These are phyloP conservation scores for Climacium dendroides DNA, from an alignment of 225 moss, liverwort and hornwort species.

Conservation along the genomic window DNA sequence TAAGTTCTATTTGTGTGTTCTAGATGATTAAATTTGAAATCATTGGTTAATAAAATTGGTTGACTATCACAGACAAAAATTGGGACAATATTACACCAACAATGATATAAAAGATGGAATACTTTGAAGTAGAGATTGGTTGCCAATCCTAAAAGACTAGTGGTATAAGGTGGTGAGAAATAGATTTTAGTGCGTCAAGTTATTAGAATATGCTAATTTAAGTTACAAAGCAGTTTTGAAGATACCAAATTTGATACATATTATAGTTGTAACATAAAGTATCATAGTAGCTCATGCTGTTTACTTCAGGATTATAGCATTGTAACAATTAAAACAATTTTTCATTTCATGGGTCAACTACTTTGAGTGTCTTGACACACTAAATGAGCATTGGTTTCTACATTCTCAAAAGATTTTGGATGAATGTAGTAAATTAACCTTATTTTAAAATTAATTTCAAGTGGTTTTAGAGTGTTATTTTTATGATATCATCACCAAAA, in stretches of 20 bases:
- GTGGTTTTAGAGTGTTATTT: not conserved
- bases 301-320: not conserved
- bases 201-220: not conserved
- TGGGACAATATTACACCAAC: fast-evolving
- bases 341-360: fast-evolving
- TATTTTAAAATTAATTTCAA: not conserved
- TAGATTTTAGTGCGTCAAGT: fast-evolving
- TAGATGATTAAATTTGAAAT: not conserved
- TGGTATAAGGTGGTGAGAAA: not conserved
- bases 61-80: not conserved
- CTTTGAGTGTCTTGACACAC: not conserved
- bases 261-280: not conserved
- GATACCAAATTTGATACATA: not conserved
- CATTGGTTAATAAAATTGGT: fast-evolving
- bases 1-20: not conserved
- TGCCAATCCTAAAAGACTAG: not conserved
- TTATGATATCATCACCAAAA: not conserved
- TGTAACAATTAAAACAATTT: not conserved
- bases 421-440: not conserved
- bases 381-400: not conserved
- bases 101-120: not conserved
- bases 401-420: not conserved
- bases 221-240: not conserved
- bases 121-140: not conserved
- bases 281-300: not conserved